Conservation (phyloP, 441 rosid species). For the Erodium trifolium region DNA sequence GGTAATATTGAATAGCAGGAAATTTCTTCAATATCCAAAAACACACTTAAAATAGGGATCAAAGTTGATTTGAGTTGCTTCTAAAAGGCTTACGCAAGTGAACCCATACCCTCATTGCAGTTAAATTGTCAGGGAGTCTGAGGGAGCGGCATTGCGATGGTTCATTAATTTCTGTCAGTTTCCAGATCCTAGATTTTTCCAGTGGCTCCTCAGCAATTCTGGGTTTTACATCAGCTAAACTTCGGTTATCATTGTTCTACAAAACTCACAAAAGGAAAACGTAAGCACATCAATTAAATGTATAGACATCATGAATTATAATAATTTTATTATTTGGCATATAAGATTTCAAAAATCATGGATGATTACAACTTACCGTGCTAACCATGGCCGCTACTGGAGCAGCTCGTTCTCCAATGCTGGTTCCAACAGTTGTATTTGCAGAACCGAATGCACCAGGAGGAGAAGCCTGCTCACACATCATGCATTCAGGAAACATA, state of each 20-base stretch:
- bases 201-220: conserved; percentile 53
- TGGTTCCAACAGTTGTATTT: conserved; percentile 43
- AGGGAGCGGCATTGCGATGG: conserved; percentile 66
- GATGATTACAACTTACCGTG: conserved; percentile 33
- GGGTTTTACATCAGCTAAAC: conserved; percentile 57
- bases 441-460: conserved; percentile 40
- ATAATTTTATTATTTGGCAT: not conserved
- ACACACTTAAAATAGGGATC: not conserved
- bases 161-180: conserved; percentile 69
- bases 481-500: conserved; percentile 14
- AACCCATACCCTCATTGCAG: conserved; percentile 52
- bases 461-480: conserved; percentile 42
- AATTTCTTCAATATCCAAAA: not conserved
- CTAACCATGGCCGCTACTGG: conserved; percentile 49
- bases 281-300: conserved; percentile 9
- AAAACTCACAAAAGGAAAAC: conserved; percentile 21
- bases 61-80: conserved; percentile 6
- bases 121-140: conserved; percentile 58
- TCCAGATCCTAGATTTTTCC: conserved; percentile 74
- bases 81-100: conserved; percentile 8
- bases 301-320: not conserved
- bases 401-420: conserved; percentile 45
- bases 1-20: not conserved
- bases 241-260: conserved; percentile 50
- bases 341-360: not conserved